Evolutionary conservation across 495 filamentous ascomycete species (phyloP), one percentile per base, ranked within the genome.

Genomic region (Penicillium silybi): DNA sequence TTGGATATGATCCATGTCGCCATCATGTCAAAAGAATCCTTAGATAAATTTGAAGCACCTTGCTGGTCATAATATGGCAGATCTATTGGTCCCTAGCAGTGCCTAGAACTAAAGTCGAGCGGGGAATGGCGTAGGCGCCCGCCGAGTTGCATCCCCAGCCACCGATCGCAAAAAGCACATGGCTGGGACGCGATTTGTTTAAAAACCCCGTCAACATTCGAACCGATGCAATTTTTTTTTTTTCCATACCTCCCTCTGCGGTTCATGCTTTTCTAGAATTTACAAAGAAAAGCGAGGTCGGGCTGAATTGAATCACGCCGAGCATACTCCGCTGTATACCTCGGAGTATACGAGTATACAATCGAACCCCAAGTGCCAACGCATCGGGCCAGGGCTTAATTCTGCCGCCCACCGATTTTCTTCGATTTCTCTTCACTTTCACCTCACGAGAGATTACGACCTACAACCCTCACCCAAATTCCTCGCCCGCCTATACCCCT

Each of bases 181-280:
- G 62, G 62, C 62, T 65, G 62, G 62, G 62, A 51, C 11, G 6
- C 10, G n/a, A 29, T 38, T 50, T 15, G 26, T 50, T 58, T 57
- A 53, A 58, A 63, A 53, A 20, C 52, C 49, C 44, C 15, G 25
- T 53, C 43, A 15, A 40, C 45, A 52, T 55, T 53, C 53, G 45
- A 49, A 35, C 19, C 19, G 40, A 34, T 39, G 40, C 35, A 20
- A 45, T 53, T 52, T 46, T 20, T 53, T 41, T 41, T 46, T 51
- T 39, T n/a, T n/a, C n/a, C 27, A 35, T 25, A 38, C 42, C 44
- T 23, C 44, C 54, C 50, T 44, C 25, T 38, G 15, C 29, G 29
- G 41, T 32, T 17, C 56, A 50, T n/a, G 34, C 17, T 13, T 39
- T 17, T 39, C 10, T 39, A 6, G 10, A 17, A 6, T 18, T 39